phyloP scores from a whole-genome alignment of 495 filamentous ascomycete genomes.

The Aspergillus diversus region DNA sequence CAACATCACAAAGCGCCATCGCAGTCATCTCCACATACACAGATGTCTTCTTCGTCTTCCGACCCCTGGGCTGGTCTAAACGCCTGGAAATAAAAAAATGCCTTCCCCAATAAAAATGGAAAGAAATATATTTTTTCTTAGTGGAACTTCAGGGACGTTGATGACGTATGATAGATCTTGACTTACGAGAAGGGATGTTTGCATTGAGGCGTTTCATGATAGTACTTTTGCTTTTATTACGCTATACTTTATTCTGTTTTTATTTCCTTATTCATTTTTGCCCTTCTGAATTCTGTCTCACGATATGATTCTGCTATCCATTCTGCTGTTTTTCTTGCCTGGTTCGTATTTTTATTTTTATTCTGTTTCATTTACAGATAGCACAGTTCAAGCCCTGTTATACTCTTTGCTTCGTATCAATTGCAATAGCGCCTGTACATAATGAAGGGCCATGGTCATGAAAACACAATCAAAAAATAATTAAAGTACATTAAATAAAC shows the following conservation, averaged over 20 bases:
- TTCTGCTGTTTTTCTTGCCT: background rate
- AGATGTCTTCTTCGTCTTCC: slow-evolving; percentile 32
- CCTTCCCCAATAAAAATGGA: background rate
- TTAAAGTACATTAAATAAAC: too few species aligned
- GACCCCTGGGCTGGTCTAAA: slow-evolving; percentile 90
- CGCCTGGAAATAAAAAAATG: slow-evolving; percentile 70
- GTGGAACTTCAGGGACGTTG: background rate
- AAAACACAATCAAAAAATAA: too few species aligned
- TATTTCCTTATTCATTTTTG: background rate
- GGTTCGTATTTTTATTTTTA: too few species aligned
- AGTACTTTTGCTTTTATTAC: background rate
- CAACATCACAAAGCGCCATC: slow-evolving; percentile 44
- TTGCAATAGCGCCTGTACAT: too few species aligned
- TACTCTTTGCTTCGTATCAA: too few species aligned
- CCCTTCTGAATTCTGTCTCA: background rate
- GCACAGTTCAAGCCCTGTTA: too few species aligned
- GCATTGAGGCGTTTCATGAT: slow-evolving; percentile 24
- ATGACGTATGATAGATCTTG: slow-evolving; percentile 26
- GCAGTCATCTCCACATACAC: slow-evolving; percentile 51
- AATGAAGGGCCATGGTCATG: too few species aligned
- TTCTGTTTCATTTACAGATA: too few species aligned
- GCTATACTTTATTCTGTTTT: background rate
- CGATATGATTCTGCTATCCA: background rate
- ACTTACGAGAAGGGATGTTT: slow-evolving; percentile 14
- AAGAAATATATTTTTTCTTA: background rate